Evolutionary conservation across 352 stramenopile species (phyloP).

Genomic region (Globisporangium radiosum): DNA sequence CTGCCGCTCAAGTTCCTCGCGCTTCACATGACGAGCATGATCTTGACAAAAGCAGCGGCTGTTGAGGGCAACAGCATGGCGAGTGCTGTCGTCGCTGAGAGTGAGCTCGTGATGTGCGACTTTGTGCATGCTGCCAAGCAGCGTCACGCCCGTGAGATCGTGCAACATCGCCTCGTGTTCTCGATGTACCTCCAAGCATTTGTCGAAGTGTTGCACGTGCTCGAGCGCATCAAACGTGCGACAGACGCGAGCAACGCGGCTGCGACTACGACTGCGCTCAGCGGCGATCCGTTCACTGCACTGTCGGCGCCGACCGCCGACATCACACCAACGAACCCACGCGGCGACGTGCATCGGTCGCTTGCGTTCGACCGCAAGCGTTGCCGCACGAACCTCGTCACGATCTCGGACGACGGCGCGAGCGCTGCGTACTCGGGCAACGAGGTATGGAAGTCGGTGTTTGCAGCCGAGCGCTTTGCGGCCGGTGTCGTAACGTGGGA

Average conservation of each 20-base stretch:
- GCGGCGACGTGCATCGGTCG: background rate
- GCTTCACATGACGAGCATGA: conserved; percentile 38
- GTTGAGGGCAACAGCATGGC: background rate
- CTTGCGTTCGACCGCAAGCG: conserved; percentile 58
- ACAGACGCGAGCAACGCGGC: background rate
- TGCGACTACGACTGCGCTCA: background rate
- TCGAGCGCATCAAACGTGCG: conserved; percentile 6
- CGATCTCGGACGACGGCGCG: conserved; percentile 56
- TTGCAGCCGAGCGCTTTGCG: conserved; percentile 59
- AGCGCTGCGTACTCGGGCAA: conserved; percentile 69
- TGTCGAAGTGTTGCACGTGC: conserved; percentile 43
- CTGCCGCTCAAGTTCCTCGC: conserved; percentile 56
- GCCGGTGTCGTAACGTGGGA: conserved; percentile 79
- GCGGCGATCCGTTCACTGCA: conserved; percentile 4
- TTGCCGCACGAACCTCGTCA: conserved; percentile 51
- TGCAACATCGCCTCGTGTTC: conserved; percentile 56
- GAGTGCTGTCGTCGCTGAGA: conserved; percentile 10
- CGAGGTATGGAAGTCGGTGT: conserved; percentile 88
- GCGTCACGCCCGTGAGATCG: conserved; percentile 43
- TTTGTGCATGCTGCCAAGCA: conserved; percentile 45
- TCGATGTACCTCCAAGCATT: conserved; percentile 69
- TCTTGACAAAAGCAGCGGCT: conserved; percentile 18
- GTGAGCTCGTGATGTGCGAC: conserved; percentile 17
- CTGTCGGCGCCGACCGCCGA: conserved; percentile 2
- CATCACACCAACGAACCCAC: too few species aligned